Evolutionary conservation across 2,329 filamentous ascomycete genomes (phyloP), one percentile per base, ranked within the genome.

Genomic region (Talaromyces albobiverticillius): DNA sequence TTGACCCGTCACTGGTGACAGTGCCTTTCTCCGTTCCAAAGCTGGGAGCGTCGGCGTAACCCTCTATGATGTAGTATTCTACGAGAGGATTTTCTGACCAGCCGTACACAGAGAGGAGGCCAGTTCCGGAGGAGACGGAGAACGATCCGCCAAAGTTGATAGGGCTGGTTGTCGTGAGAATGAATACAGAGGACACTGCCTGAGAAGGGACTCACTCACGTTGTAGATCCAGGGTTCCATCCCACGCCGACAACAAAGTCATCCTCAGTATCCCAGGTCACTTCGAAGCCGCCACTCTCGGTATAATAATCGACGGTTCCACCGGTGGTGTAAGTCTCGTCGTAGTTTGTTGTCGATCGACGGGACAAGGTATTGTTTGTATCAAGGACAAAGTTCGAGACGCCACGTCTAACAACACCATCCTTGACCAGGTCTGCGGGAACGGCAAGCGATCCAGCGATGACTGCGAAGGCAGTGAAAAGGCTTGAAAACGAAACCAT

Each of bases 171-270:
- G 18, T 29, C 9, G 13, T 3, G 1, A 4, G 10, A 9, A 13
- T 6, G 9, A 18, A 18, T 14, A 14, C 5, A 34, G 13, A 13
- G 10, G n/a, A 5, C 9, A 9, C 25, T 9, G 25, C 4, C 25
- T 4, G 16, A 40, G 41, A 32, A 32, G 2, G 7, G 25, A 13
- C 23, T 3, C 32, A 57, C 69, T 54, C 73, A 82, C 79, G 76
- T 72, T 31, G 71, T 66, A 53, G 66, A 74, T 43, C 81, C 81
- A 18, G 79, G 75, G 53, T 76, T 76, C 81, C 81, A 84, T 34
- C 82, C 82, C 67, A 83, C 83, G 23, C 82, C 82, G 51, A 73
- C 79, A 20, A 82, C 80, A 40, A 82, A 78, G 71, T 83, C 81
- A 31, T 79, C 79, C 20, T 64, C 67, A 40, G 71, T 71, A 46